Evolutionary conservation across 345 rosid species (phyloP).

Genomic region (Abelmoschus esculentus): DNA sequence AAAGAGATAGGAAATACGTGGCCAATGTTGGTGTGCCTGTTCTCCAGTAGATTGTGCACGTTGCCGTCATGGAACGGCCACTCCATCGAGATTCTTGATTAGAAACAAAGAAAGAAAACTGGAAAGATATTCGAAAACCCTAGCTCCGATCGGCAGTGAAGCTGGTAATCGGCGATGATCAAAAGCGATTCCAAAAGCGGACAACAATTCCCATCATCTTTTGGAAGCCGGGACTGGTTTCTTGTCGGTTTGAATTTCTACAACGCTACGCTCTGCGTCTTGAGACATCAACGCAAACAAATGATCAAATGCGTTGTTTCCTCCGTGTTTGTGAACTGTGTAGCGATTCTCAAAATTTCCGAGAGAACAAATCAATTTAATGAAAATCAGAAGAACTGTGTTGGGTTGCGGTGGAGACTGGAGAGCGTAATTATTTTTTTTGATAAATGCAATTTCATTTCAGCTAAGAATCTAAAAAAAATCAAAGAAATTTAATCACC

Average conservation of each 20-base stretch:
- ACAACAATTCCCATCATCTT: neutral
- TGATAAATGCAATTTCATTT: too few relatives aligned
- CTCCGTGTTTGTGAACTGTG: neutral
- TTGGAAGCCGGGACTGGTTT: neutral
- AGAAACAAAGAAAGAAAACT: neutral
- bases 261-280: neutral
- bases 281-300: neutral
- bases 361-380: neutral
- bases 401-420: neutral
- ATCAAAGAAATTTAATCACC: too few relatives aligned
- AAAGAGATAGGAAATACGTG: slow-evolving; percentile 29
- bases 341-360: neutral
- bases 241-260: neutral
- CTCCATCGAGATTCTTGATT: slow-evolving; percentile 27
- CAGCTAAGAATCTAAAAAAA: too few relatives aligned
- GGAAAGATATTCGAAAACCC: neutral
- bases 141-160: neutral
- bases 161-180: neutral
- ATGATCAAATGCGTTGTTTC: neutral
- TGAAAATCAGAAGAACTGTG: neutral
- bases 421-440: neutral
- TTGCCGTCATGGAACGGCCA: slow-evolving; percentile 60
- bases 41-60: slow-evolving; percentile 44
- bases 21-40: slow-evolving; percentile 36
- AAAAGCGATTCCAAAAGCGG: neutral